These are phyloP conservation scores for Lojkania enalia DNA, from an alignment of 2,329 filamentous ascomycete genomes.

Conservation along the genomic window DNA sequence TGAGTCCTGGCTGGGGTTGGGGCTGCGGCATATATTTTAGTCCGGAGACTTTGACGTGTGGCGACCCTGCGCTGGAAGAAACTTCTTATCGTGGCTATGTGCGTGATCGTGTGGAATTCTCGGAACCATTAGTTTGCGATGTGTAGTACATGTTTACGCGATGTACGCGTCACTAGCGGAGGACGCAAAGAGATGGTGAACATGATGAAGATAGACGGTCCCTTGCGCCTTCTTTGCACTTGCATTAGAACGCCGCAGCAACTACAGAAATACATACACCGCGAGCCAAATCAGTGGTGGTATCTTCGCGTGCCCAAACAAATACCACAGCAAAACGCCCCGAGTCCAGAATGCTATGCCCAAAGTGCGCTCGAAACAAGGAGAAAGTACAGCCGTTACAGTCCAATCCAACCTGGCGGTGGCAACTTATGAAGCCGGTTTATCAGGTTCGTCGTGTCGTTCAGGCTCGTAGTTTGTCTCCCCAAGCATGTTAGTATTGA, in stretches of 20 bases:
- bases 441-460: conserved; percentile 30
- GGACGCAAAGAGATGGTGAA: conserved; percentile 8
- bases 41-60: no score
- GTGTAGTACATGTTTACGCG: not conserved
- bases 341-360: conserved; percentile 5
- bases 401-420: not conserved
- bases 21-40: no score
- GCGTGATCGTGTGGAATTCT: no score
- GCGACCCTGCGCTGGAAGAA: no score
- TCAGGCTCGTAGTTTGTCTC: conserved; percentile 50
- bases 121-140: no score
- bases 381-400: not conserved
- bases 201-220: conserved; percentile 10
- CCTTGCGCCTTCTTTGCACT: conserved; percentile 19
- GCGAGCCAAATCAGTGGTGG: conserved; percentile 19
- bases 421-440: conserved; percentile 23
- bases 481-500: conserved; percentile 42
- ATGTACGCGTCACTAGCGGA: no score
- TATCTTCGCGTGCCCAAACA: conserved; percentile 26
- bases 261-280: conserved; percentile 28
- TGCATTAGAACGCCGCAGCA: conserved; percentile 21
- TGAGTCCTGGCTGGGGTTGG: no score
- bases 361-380: conserved; percentile 1
- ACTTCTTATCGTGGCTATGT: no score
- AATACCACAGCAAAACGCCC: conserved; percentile 2